Percentiles rank a stretch among this genome's conserved stretches.
These are phyloP conservation scores for Moesziomyces globuligerus DNA, from an alignment of 1,284 basidiomycete genomes.

Conservation along the genomic window DNA sequence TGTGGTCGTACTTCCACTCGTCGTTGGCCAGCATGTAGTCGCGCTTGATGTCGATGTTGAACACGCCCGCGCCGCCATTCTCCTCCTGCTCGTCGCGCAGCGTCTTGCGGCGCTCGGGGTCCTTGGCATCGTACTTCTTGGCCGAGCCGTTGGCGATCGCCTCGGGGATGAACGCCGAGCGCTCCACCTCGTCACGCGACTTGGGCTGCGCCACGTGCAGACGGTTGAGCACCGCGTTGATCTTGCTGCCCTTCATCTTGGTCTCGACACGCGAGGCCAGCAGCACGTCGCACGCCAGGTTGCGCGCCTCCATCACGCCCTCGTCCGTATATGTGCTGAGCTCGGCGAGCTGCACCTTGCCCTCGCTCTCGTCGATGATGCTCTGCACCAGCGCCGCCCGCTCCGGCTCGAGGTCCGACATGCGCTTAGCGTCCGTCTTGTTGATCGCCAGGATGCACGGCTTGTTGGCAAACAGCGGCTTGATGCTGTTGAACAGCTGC, in stretches of 20 bases:
- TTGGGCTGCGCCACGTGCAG: slow-evolving; percentile 64
- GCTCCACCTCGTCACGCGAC: slow-evolving; percentile 61
- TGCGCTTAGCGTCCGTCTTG: slow-evolving; percentile 62
- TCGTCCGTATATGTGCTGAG: slow-evolving; percentile 67
- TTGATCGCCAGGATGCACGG: slow-evolving; percentile 66
- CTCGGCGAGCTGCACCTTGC: slow-evolving; percentile 61
- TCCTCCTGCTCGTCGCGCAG: slow-evolving; percentile 66
- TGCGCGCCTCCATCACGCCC: slow-evolving; percentile 64
- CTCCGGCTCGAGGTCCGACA: slow-evolving; percentile 59
- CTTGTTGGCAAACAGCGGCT: slow-evolving; percentile 67
- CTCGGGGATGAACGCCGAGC: slow-evolving; percentile 60
- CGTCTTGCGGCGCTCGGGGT: slow-evolving; percentile 59
- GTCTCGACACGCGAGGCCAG: slow-evolving; percentile 63
- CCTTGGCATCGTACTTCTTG: slow-evolving; percentile 62
- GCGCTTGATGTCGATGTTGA: slow-evolving; percentile 71
- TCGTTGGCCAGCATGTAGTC: slow-evolving; percentile 89
- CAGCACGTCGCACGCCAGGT: slow-evolving; percentile 64
- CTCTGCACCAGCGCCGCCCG: slow-evolving; percentile 57
- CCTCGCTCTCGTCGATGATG: slow-evolving; percentile 58
- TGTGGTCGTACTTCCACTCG: slow-evolving; percentile 94
- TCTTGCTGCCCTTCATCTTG: slow-evolving; percentile 65
- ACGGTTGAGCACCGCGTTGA: slow-evolving; percentile 63
- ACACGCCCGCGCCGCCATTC: slow-evolving; percentile 66
- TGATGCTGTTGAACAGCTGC: slow-evolving; percentile 67
- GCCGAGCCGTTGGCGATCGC: slow-evolving; percentile 48